A percentile compares a stretch with the other conserved stretches of the same genome.
Conservation (phyloP, 2,329 filamentous ascomycete genomes). For the Sclerotinia subarctica region DNA sequence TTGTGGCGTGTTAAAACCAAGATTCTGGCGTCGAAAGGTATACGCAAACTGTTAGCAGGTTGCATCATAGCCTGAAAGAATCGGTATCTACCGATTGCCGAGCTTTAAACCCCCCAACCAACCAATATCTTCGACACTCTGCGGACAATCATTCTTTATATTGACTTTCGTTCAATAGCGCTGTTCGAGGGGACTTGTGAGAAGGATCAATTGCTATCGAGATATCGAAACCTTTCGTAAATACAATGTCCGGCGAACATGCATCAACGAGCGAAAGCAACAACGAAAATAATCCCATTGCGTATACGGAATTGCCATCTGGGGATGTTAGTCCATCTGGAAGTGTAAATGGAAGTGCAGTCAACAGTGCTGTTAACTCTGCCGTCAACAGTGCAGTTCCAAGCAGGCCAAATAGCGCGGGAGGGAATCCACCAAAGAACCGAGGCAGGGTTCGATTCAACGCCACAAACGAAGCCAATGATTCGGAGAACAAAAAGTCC, state of each 20-base stretch:
- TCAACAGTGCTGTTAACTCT: neutral
- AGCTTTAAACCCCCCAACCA: neutral
- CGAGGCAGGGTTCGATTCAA: conserved; percentile 38
- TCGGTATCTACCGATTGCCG: conserved; percentile 7
- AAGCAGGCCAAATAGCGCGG: conserved; percentile 32
- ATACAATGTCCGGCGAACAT: conserved; percentile 15
- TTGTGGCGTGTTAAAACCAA: conserved; percentile 9
- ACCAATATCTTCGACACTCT: neutral
- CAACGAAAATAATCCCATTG: conserved; percentile 1
- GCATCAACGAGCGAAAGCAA: conserved; percentile 6
- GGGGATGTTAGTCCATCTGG: conserved; percentile 2
- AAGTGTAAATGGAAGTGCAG: neutral
- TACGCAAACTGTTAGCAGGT: conserved; percentile 1
- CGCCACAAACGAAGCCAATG: conserved; percentile 37
- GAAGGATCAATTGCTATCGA: conserved; percentile 6
- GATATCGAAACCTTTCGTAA: neutral
- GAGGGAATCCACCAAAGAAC: conserved; percentile 23
- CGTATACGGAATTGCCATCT: conserved; percentile 3
- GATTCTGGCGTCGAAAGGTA: neutral
- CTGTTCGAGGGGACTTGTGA: neutral
- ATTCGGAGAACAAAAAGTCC: conserved; percentile 33
- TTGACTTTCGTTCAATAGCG: neutral
- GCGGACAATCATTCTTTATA: neutral
- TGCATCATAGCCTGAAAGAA: conserved; percentile 18
- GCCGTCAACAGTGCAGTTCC: conserved; percentile 24